A percentile compares a stretch with the other conserved stretches of the same genome.
Conservation (phyloP, 2,329 filamentous ascomycete species). For the Alternaria postmessia region DNA sequence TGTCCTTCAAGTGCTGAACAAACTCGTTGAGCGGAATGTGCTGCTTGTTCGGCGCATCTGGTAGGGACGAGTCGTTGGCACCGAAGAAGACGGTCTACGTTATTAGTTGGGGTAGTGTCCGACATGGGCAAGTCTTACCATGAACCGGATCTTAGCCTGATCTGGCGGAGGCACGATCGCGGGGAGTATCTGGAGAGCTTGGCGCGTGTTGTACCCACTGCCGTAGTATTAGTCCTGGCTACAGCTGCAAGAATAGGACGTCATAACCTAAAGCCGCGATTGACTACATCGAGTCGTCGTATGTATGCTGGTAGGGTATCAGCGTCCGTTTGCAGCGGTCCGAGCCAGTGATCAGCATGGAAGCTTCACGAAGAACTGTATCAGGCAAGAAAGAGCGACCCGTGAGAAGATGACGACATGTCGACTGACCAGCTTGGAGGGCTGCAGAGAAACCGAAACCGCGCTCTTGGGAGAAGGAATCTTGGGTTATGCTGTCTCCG, state of each 20-base stretch:
- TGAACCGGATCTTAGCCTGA: constrained; percentile 68
- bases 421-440: constrained; percentile 70
- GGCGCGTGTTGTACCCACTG: constrained; percentile 81
- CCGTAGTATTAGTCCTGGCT: constrained; percentile 16
- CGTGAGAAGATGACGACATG: constrained; percentile 1
- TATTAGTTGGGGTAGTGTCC: constrained; percentile 14
- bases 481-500: constrained; percentile 87
- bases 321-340: constrained; percentile 2
- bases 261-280: constrained; percentile 75
- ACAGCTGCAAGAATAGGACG: neutral
- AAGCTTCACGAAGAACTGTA: constrained; percentile 1
- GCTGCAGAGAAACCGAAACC: constrained; percentile 79
- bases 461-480: constrained; percentile 65
- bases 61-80: constrained; percentile 85
- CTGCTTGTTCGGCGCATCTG: constrained; percentile 70
- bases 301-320: constrained; percentile 67
- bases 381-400: constrained; percentile 8
- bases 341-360: constrained; percentile 1
- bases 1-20: constrained; percentile 72
- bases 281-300: constrained; percentile 83
- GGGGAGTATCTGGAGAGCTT: constrained; percentile 74
- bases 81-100: constrained; percentile 81
- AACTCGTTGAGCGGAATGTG: constrained; percentile 81
- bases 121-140: constrained; percentile 57
- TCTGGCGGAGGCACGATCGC: constrained; percentile 74